A percentile compares a stretch with the other conserved stretches of the same genome.
phyloP scores from a whole-genome alignment of 202 grass and related monocot species.

The Saccharum hybrid region DNA sequence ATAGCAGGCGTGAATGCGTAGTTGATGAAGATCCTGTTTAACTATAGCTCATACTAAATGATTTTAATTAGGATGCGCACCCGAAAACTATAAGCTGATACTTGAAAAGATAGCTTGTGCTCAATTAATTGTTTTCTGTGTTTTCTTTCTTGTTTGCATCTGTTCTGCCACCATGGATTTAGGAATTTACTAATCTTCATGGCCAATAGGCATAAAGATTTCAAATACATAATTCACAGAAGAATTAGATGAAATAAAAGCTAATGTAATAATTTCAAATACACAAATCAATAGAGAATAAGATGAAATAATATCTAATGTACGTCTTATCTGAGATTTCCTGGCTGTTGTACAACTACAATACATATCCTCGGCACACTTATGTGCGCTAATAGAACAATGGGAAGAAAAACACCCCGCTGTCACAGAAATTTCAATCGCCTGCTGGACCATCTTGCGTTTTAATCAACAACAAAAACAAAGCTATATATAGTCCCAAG shows the following conservation, averaged over 20 bases:
- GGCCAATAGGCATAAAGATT: neutral
- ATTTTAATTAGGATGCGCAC: neutral
- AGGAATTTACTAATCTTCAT: neutral
- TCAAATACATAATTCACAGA: neutral
- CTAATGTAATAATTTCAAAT: constrained; percentile 19
- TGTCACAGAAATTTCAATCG: constrained; percentile 21
- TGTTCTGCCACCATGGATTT: neutral
- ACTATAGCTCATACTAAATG: neutral
- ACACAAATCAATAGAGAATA: constrained; percentile 19
- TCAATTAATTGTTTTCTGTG: neutral
- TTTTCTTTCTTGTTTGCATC: neutral
- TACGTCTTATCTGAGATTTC: constrained; percentile 38
- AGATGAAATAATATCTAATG: constrained; percentile 34
- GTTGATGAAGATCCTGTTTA: neutral
- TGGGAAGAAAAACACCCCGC: constrained; percentile 39
- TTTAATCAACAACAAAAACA: neutral
- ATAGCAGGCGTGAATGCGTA: neutral
- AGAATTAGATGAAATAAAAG: constrained; percentile 29
- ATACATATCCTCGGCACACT: constrained; percentile 29
- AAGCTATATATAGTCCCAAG: neutral
- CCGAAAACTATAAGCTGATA: neutral
- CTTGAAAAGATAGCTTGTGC: neutral
- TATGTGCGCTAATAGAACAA: constrained; percentile 13
- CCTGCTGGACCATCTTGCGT: constrained; percentile 12
- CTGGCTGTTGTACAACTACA: constrained; percentile 23